Evolutionary conservation across 441 rosid genomes (phyloP), one percentile per base, ranked within the genome.

Genomic region (Raphanus hybrid): DNA sequence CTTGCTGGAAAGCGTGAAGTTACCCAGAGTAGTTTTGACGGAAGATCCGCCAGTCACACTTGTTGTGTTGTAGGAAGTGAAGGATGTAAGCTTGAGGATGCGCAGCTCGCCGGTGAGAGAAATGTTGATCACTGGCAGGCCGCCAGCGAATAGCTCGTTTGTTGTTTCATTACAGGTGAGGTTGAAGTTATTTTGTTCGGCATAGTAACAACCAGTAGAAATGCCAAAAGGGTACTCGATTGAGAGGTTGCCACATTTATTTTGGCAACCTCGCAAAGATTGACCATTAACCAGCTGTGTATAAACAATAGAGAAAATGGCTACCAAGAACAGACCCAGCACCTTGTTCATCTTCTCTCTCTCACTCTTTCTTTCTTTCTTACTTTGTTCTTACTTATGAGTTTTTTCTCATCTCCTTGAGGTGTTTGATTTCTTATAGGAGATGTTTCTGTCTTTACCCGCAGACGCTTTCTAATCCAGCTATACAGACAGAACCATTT

Each of bases 211-310:
- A 8, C 14, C 43, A 0, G 8, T 0, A 2, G 41, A 48, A 26
- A 0, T 68, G 8, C 71, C 71, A 23, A 68, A 68, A 26, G 71
- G 71, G 60, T 27, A 68, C 8, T 14, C 20, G 41, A 68, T 5
- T n/a, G 26, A 23, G 27, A 14, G 0, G 61, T 68, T 50, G 1
- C 41, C 65, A n/a, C 65, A 61, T 61, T 0, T 61, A 3, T 0
- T 14, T 61, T 6, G 2, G 65, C 65, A 61, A 6, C 8, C 2
- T 4, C 8, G 35, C 16, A 2, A 0, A 5, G 37, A 23, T 67
- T 69, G 43, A 8, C 74, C 65, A 8, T 37, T 20, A 8, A 58
- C 66, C 5, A 58, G 26, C 39, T 60, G 64, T 2, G 3, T 37
- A 8, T 8, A 16, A 4, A 1, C 6, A 26, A 71, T 15, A 5